phyloP scores from a whole-genome alignment of 1,284 basidiomycete species.

The Pascua sp. region DNA sequence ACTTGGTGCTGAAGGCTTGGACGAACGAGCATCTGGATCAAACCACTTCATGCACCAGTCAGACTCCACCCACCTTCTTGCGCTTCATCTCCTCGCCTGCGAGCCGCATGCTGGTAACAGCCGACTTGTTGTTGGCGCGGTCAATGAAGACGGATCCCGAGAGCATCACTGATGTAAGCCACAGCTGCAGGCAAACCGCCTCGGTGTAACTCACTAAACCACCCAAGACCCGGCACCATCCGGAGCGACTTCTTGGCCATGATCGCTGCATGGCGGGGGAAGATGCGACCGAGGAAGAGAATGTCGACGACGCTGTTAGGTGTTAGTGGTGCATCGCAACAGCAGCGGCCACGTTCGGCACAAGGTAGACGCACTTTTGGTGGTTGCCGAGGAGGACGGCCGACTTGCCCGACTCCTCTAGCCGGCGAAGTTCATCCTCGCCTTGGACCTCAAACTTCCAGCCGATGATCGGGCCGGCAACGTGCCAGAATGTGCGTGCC shows the following conservation, averaged over 20 bases:
- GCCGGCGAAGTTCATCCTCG: slow-evolving; percentile 66
- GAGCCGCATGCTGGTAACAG: slow-evolving; percentile 72
- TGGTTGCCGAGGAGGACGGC: slow-evolving; percentile 84
- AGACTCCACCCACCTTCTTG: slow-evolving; percentile 56
- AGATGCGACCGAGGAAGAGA: slow-evolving; percentile 76
- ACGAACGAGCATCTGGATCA: too few species aligned
- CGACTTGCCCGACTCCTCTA: slow-evolving; percentile 54
- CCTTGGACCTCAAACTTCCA: slow-evolving; percentile 78
- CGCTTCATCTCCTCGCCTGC: slow-evolving; percentile 81
- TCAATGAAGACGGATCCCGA: slow-evolving; percentile 91
- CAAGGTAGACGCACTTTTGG: slow-evolving; percentile 57
- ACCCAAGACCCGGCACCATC: slow-evolving; percentile 79
- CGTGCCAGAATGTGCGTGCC: slow-evolving; percentile 75
- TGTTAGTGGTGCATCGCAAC: neutral
- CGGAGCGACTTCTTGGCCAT: slow-evolving; percentile 92
- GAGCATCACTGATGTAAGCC: slow-evolving; percentile 59
- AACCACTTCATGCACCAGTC: slow-evolving; percentile 53
- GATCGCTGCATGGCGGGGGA: slow-evolving; percentile 80
- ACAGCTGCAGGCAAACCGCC: too few species aligned
- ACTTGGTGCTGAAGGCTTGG: too few species aligned
- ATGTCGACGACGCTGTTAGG: slow-evolving; percentile 71
- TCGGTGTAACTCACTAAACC: slow-evolving; percentile 59
- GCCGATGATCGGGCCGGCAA: slow-evolving; percentile 67
- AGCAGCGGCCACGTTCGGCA: neutral
- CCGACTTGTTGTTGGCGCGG: slow-evolving; percentile 71